Conservation (phyloP, 306 rosid species). For the Lagenaria siceraria region DNA sequence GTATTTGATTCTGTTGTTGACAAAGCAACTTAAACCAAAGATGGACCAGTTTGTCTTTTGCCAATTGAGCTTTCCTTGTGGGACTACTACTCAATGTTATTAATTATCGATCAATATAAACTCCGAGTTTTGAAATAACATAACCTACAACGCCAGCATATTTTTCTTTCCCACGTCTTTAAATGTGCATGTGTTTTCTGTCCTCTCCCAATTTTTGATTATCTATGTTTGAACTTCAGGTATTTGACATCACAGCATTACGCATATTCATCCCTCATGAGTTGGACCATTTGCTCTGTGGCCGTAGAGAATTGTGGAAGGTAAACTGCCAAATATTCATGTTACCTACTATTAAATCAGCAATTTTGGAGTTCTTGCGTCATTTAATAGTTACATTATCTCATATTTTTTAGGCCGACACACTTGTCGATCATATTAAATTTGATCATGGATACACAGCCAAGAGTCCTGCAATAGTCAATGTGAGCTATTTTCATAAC, state of each 20-base stretch:
- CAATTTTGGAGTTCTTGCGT: background rate
- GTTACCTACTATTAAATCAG: background rate
- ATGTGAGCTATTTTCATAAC: constrained; percentile 35
- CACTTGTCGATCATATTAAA: constrained; percentile 86
- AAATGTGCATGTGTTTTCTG: background rate
- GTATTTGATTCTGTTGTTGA: background rate
- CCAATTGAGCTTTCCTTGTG: background rate
- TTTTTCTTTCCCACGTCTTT: background rate
- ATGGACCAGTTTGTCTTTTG: background rate
- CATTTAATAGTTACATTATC: background rate
- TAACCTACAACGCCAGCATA: background rate
- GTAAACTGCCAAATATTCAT: constrained; percentile 19
- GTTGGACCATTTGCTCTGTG: constrained; percentile 88
- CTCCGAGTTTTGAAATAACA: background rate
- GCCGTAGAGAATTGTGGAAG: constrained; percentile 97
- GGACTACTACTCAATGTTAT: background rate
- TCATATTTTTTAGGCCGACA: constrained; percentile 49
- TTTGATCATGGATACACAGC: constrained; percentile 97
- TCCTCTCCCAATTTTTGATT: background rate
- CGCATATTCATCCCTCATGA: constrained; percentile 83
- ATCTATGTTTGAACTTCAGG: constrained; percentile 29
- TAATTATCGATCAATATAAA: background rate
- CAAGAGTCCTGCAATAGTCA: constrained; percentile 87
- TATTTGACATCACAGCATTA: constrained; percentile 70
- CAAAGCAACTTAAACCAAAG: background rate